Evolutionary conservation across 2,329 filamentous ascomycete species (phyloP), one percentile per base, ranked within the genome.

Genomic region (Curvularia sp.): DNA sequence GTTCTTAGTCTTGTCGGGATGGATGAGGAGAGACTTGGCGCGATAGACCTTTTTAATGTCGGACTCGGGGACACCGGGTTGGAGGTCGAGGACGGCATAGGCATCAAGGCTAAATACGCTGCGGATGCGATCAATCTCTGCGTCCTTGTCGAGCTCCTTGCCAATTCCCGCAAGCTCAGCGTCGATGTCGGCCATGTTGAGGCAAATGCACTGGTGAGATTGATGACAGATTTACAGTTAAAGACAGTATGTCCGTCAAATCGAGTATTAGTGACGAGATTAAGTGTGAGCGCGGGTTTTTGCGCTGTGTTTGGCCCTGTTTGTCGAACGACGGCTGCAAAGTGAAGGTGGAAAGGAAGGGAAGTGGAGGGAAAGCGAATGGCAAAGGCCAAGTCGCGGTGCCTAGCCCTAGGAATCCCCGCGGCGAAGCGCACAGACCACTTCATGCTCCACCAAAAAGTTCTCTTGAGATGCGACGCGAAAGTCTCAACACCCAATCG

Each of bases 1-100:
- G 75, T 99, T 98, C 73, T 88, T 88, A 56, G 95, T 97, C 79
- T 99, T 99, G 83, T 99, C 95, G 6, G 95, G 95, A 82, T 99
- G 95, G 82, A 99, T 98, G 49, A 99, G 88, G 57, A 99, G 89
- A n/a, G 95, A 99, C 79, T 97, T 98, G 72, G 92, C 93, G 83
- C 95, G 93, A 81, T 98, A 99, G 67, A 87, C 86, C 68, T 89
- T 83, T 80, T 97, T 98, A 83, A 99, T 98, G 80, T 98, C 95
- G 59, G 92, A 93, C 70, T 98, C 94, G 55, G 95, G 88, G 20
- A 98, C 92, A 74, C 95, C 95, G 3, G 95, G 95, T 77, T 97
- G 93, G 46, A 99, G 90, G 77, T 96, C 95, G 46, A 99, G 89
- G 49, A 99, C 92, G 50, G 94, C 92, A 78, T 99, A 99, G 68